Percentiles rank a stretch among this genome's conserved stretches.
phyloP scores from a whole-genome alignment of 148 eudicot genomes.

The Arbutus unedo region DNA sequence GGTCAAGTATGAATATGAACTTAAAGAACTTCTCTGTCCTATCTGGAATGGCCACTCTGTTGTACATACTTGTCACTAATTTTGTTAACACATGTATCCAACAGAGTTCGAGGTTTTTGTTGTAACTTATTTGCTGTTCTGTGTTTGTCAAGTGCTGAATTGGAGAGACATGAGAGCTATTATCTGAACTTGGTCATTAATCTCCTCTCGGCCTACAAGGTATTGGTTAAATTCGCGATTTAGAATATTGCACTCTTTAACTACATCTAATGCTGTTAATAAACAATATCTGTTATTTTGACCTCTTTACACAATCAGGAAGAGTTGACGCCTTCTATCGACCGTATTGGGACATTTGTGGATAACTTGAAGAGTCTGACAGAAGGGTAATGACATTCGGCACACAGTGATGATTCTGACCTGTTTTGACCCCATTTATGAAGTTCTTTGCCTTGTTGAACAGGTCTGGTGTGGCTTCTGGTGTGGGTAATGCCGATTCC shows the following conservation, averaged over 20 bases:
- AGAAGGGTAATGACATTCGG: constrained; percentile 49
- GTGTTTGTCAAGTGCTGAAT: constrained; percentile 60
- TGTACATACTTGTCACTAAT: not conserved
- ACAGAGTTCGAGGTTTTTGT: not conserved
- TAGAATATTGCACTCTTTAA: constrained; percentile 1
- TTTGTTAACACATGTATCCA: not conserved
- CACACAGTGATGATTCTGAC: not conserved
- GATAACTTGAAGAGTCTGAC: constrained; percentile 70
- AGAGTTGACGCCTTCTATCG: constrained; percentile 78
- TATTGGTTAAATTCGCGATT: constrained; percentile 20
- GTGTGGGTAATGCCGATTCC: constrained; percentile 40
- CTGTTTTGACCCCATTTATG: constrained; percentile 4
- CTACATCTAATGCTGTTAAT: not conserved
- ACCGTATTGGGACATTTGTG: constrained; percentile 69
- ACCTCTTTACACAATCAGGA: constrained; percentile 38
- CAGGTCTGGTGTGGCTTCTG: constrained; percentile 44
- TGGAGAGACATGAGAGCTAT: constrained; percentile 75
- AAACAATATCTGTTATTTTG: not conserved
- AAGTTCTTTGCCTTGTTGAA: constrained; percentile 15
- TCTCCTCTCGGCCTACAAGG: constrained; percentile 84
- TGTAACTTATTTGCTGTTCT: constrained; percentile 16
- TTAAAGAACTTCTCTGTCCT: not conserved
- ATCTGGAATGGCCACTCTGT: not conserved
- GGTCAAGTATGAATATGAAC: constrained; percentile 49
- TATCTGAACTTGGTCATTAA: constrained; percentile 64